Evolutionary conservation across 2,329 filamentous ascomycete species (phyloP), one percentile per base, ranked within the genome.

Genomic region (Fusarium armeniacum): DNA sequence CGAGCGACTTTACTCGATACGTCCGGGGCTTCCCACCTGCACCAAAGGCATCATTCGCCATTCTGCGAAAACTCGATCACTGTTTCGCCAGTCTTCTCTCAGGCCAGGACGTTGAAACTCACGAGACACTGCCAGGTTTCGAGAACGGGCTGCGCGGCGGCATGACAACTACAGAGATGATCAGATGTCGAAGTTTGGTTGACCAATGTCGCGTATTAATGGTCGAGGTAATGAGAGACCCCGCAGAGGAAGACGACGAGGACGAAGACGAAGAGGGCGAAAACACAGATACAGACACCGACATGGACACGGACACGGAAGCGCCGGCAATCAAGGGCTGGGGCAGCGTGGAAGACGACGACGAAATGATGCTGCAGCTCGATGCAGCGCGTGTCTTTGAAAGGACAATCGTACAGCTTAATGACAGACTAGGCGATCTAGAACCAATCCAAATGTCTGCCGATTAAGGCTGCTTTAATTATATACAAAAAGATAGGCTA

Each of bases 151-250:
- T 84, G 7, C 80, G 83, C 1, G 88, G 89, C 0, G 91, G 93
- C 1, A 90, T 93, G 83, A 93, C 90, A 2, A 83, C 80, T 20
- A 95, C 92, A 1, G 93, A 98, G 78, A 97, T 96, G 85, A 93
- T 98, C 10, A 87, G 95, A 41, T 91, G 94, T 69, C 91, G 92
- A 76, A 93, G 92, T 75, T 82, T 97, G 32, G 92, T 94, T 1
- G 92, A 97, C 76, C 87, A 90, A 69, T 92, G 91, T 18, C 85
- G 94, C 28, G 81, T 93, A 10, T 79, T 88, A 7, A 88, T 95
- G 60, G 87, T 93, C 2, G 89, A 92, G 62, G 86, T 89, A 18
- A 86, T 93, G 83, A 87, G 85, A 0, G 76, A 77, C 2, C 76
- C 77, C 0, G 81, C 83, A 3, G 80, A 80, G 1, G 81, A 79